phyloP scores from a whole-genome alignment of 2,329 filamentous ascomycete genomes.

The Verticillium alfalfae region DNA sequence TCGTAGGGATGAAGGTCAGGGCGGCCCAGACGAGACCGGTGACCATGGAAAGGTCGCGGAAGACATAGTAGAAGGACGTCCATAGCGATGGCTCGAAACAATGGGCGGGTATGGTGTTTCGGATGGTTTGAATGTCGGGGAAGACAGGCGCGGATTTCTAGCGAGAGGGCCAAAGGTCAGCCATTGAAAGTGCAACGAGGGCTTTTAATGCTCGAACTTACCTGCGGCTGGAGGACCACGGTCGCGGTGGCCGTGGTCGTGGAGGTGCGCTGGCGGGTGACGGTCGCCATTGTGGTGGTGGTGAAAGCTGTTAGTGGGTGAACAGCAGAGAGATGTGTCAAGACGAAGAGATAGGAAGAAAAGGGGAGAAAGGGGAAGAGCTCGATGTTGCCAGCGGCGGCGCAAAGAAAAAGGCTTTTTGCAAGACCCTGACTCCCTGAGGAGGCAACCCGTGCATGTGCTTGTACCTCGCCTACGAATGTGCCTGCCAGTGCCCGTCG shows the following conservation, averaged over 20 bases:
- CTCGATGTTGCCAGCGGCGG: not conserved
- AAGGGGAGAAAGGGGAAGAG: not conserved
- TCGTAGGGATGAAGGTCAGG: slow-evolving; percentile 46
- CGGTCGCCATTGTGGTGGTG: not conserved
- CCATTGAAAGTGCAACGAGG: not conserved
- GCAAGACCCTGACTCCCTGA: not conserved
- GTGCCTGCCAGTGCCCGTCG: not conserved
- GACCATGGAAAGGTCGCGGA: slow-evolving; percentile 48
- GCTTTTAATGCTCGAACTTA: not conserved
- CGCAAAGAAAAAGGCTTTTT: not conserved
- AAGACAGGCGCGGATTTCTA: slow-evolving; percentile 14
- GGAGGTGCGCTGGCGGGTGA: not conserved
- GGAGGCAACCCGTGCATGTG: not conserved
- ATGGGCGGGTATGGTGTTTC: slow-evolving; percentile 52
- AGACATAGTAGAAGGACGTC: slow-evolving; percentile 49
- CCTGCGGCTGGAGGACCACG: not conserved
- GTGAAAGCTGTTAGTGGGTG: not conserved
- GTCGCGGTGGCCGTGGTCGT: not conserved
- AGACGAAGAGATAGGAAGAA: not conserved
- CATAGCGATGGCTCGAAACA: slow-evolving; percentile 53
- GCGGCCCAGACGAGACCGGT: slow-evolving; percentile 42
- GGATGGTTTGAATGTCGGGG: slow-evolving; percentile 42
- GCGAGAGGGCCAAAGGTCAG: not conserved
- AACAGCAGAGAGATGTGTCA: not conserved
- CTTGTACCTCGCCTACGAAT: not conserved